A percentile compares a stretch with the other conserved stretches of the same genome.
Conservation (phyloP, 768 basidiomycete genomes). For the Macrolepiota dolichaula region DNA sequence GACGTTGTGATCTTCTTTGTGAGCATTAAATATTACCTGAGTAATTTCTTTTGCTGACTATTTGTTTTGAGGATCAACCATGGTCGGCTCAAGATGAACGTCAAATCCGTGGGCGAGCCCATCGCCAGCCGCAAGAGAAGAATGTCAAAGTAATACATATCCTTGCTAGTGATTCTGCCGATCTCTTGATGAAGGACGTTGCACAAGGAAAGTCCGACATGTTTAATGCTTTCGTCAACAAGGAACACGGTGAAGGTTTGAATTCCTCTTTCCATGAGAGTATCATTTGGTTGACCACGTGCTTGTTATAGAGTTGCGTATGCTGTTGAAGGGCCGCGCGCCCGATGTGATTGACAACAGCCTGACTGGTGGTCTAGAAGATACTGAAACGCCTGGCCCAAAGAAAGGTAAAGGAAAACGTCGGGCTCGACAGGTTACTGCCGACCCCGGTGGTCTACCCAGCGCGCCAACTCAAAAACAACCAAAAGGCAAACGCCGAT, state of each 20-base stretch:
- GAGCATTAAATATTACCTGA: conserved; percentile 9
- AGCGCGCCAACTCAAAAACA: neutral
- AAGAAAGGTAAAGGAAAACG: neutral
- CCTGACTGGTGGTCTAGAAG: neutral
- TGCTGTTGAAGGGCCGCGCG: neutral
- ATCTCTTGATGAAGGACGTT: conserved; percentile 19
- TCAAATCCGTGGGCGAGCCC: conserved; percentile 16
- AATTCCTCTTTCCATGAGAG: neutral
- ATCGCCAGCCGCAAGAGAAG: conserved; percentile 23
- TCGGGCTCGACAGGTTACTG: neutral
- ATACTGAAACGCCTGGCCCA: neutral
- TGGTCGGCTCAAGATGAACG: neutral
- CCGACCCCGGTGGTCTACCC: neutral
- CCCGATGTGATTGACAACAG: neutral
- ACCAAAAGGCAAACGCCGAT: neutral
- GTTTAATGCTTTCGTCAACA: conserved; percentile 20
- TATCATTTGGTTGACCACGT: neutral
- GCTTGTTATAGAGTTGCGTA: neutral
- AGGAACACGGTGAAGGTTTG: neutral
- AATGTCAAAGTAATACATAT: conserved; percentile 20
- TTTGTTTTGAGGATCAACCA: conserved; percentile 17
- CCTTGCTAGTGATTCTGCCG: conserved; percentile 20
- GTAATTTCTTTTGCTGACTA: conserved; percentile 22
- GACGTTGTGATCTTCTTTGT: conserved; percentile 20
- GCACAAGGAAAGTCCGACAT: conserved; percentile 22